Base-by-base conservation (phyloP, 164 flowering plant species). In the Dillenia suffruticosa region DNA sequence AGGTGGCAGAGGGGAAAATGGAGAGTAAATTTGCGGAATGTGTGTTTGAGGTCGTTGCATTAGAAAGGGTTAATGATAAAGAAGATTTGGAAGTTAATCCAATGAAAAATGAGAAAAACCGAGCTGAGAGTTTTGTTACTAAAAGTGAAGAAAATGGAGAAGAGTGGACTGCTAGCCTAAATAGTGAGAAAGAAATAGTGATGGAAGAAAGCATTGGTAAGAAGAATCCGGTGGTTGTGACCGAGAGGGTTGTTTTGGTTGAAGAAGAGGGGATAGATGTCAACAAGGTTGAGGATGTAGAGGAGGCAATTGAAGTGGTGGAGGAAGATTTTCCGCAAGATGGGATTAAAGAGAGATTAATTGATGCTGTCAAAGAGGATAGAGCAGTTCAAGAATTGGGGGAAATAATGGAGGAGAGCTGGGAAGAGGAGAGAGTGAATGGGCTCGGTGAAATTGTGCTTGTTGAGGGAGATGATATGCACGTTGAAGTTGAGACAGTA, bases 251-350 rank as follows among this genome's bases (percentile, higher is more conserved):
- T 32, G 40, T 32, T 32, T 32, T 32, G 40, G 40, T 32, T 4
- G 40, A 32, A 40, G 50, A 63, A 40, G 50, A 63, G 43, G 59
- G 55, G 32, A 47, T 32, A 49, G 67, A 11, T 16, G 56, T 12
- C 19, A 50, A 50, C 26, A 50, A 64, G 16, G 68, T 57, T 57
- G 53, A 13, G 13, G 47, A 8, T 14, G 15, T 58, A 7, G 59
- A 65, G 46, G 10, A 44, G 58, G 54, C 50, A 50, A 53, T 53
- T 9, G 58, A 54, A 12, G 54, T 46, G 16, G 59, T 46, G n/a
- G 40, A 54, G n/a, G 66, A 63, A 47, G 32, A 5, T 45, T 13
- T 26, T 16, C 40, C 40, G 5, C 40, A 32, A 32, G 5, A 4
- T 32, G 40, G 40, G 40, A 32, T 32, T 32, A 32, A 32, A 32